Evolutionary conservation across 2,329 filamentous ascomycete species (phyloP), one percentile per base, ranked within the genome.

Genomic region (Cercospora sojina): DNA sequence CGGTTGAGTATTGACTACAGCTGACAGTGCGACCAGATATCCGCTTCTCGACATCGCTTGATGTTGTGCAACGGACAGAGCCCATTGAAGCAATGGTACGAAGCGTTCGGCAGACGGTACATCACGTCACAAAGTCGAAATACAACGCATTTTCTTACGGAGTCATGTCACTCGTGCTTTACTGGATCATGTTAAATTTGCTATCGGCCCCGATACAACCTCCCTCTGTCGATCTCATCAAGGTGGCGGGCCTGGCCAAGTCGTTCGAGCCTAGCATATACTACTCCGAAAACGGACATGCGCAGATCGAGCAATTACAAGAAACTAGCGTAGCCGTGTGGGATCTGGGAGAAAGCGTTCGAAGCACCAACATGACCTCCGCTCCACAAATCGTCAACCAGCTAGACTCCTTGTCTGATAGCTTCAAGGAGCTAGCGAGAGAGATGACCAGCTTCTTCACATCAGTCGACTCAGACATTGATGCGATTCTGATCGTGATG

Each of bases 231-330:
- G 93, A 97, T 76, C 84, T 98, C 16, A 90, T 97, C 76, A 97
- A 96, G 77, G 90, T 97, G 25, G 93, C 93, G 3, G 89, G 90
- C 60, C 87, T 98, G 70, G 93, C 93, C 58, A 92, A 92, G 73
- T 92, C 92, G 9, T 96, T 97, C 75, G 94, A 97, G 78, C 94
- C 94, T 5, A 85, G 97, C 53, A 96, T 98, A 69, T 95, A 95
- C 81, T 97, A 96, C 77, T 96, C 93, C 0, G 93, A 97, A 75
- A 91, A 93, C 76, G 93, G 93, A 8, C 89, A 93, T 51, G 86
- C 89, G 41, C 93, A 97, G 75, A 92, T 97, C 47, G 89, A 90
- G 65, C 92, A 96, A 70, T 82, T 98, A 58, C 93, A 96, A 78
- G 92, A 95, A 63, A 97, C 93, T 0, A 92, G 93, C 51, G 90